Percentiles rank a stretch among this genome's conserved stretches.
Conservation (phyloP, 2,329 filamentous ascomycete species). For the Arthrobotrys conoides region DNA sequence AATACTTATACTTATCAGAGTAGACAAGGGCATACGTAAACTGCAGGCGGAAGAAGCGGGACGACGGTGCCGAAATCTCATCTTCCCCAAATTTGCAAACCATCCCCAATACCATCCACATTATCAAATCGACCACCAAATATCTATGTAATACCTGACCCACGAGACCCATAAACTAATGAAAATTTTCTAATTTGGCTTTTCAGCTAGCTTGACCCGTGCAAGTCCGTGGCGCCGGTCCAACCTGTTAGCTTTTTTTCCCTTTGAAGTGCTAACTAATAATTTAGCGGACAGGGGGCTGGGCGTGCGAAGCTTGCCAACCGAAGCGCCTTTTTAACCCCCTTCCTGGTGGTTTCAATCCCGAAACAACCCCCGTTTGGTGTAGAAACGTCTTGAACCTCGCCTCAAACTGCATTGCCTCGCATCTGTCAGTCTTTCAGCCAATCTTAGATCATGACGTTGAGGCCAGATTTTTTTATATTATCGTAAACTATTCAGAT, state of each 20-base stretch:
- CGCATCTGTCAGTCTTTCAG: constrained; percentile 32
- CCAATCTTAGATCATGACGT: constrained; percentile 29
- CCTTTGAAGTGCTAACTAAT: background rate
- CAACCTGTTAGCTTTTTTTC: background rate
- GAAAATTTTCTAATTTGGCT: background rate
- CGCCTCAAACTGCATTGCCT: constrained; percentile 47
- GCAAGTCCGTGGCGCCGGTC: background rate
- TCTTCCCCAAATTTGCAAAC: constrained; percentile 31
- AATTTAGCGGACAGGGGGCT: background rate
- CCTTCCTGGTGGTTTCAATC: constrained; percentile 44
- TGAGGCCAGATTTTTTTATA: constrained; percentile 18
- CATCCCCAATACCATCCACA: constrained; percentile 2
- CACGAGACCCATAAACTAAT: background rate
- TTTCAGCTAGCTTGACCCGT: background rate
- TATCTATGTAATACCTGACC: background rate
- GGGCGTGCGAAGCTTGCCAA: constrained; percentile 10
- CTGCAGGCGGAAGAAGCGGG: constrained; percentile 42
- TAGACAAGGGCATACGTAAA: constrained; percentile 9
- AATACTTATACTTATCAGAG: background rate
- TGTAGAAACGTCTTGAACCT: constrained; percentile 36
- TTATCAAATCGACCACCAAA: constrained; percentile 12
- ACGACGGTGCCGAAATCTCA: constrained; percentile 48
- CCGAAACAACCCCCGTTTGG: constrained; percentile 45
- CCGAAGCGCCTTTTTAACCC: constrained; percentile 41
- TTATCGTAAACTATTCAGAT: background rate